Base-by-base conservation (phyloP, 2,329 filamentous ascomycete species). In the Pseudopithomyces maydicus region DNA sequence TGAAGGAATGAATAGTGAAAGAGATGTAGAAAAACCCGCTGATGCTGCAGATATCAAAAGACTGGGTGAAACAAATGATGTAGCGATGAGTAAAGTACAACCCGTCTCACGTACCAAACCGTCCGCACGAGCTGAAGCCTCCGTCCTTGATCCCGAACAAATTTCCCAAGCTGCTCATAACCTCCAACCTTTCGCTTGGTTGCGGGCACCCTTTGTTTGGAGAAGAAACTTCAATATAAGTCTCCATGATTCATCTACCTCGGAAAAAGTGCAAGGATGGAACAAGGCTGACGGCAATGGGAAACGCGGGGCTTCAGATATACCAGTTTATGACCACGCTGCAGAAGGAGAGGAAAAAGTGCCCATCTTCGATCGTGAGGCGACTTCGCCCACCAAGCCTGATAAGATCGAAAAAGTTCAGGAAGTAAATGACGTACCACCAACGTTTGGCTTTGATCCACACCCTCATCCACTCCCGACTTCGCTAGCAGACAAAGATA, bases 361-460 rank as follows among this genome's bases (percentile, higher is more conserved):
- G 10, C 26, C 15, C 6, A 12, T 32, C 7, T 7, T 39, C 11
- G 32, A 33, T 12, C 45, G 36, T 4, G 29, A 47, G 12, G 45
- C 22, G 15, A 14, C 48, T 19, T 5, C 41, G 4, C 7, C 15
- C 12, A 36, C 39, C 19, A 12, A 7, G 10, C 22, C 45, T 17
- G 19, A 14, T 19, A 11, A 32, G 1, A 20, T 20, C 20, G 32
- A 42, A 6, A 15, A 14, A 10, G 6, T 22, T 3, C 3, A 10
- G 2, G 11, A 33, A 7, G 14, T 4, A 22, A n/a, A 11, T 10
- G 39, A 23, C 14, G 11, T 38, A 20, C 8, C 26, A 35, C 49
- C 41, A 29, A 45, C 43, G 10, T 54, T 54, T 44, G 52, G 52
- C 23, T 47, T 54, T 43, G 35, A 41, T 15, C 41, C 51, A 4